Percentiles rank a stretch among this genome's conserved stretches.
Conservation (phyloP, 331 rosid genomes). For the Acacia pycnantha region DNA sequence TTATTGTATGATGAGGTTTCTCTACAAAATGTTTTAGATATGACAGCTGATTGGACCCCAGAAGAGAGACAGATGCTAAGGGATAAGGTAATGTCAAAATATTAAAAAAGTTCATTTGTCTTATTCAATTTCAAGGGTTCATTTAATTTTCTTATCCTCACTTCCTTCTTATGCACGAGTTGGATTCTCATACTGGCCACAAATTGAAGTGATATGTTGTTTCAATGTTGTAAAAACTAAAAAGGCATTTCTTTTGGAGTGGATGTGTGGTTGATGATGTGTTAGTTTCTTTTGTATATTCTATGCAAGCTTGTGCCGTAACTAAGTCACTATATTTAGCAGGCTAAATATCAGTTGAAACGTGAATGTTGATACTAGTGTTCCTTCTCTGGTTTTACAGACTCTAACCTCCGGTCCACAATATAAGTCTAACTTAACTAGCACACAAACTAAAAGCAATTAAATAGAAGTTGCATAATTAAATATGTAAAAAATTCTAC, state of each 20-base stretch:
- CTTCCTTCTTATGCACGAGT: not conserved
- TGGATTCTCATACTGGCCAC: not conserved
- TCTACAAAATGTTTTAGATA: slow-evolving; percentile 60
- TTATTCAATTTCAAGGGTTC: not conserved
- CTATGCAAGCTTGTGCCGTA: not conserved
- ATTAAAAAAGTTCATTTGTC: not conserved
- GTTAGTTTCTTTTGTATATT: not conserved
- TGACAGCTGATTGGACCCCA: slow-evolving; percentile 65
- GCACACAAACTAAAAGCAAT: not conserved
- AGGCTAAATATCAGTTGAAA: slow-evolving; percentile 6
- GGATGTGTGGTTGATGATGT: not conserved
- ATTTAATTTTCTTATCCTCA: not conserved
- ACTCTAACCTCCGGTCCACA: not conserved
- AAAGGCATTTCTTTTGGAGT: not conserved
- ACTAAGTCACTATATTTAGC: not conserved
- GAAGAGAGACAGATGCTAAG: slow-evolving; percentile 73
- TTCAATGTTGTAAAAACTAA: not conserved
- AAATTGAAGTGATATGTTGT: not conserved
- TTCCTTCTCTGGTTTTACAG: not conserved
- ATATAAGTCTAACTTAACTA: not conserved
- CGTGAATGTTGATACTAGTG: not conserved
- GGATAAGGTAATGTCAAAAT: slow-evolving; percentile 50
- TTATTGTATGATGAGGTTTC: slow-evolving; percentile 62
- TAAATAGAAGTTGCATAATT: not conserved
- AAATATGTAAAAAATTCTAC: not conserved